phyloP scores from a whole-genome alignment of 129 eudicot genomes.

The Helichrysum umbraculigerum region DNA sequence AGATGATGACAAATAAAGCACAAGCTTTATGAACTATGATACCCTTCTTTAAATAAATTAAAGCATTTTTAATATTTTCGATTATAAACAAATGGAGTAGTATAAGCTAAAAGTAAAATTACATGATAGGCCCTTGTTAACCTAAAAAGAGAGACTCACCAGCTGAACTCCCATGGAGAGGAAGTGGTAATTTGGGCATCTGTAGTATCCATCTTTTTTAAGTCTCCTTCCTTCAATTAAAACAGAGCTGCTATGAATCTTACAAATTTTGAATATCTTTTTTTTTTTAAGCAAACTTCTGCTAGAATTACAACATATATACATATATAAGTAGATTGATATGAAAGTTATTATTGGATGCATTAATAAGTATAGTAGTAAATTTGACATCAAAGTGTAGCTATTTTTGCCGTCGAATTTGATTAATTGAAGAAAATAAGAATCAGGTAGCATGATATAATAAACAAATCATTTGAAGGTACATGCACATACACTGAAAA shows the following conservation, averaged over 20 bases:
- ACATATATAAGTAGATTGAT: too few relatives aligned
- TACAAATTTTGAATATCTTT: neutral
- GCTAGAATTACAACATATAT: too few relatives aligned
- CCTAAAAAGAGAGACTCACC: conserved; percentile 38
- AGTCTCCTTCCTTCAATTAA: neutral
- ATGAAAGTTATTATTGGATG: neutral
- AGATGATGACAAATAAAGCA: conserved; percentile 18
- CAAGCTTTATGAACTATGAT: neutral
- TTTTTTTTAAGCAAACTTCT: too few relatives aligned
- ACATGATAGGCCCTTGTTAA: neutral
- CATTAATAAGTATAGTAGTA: neutral
- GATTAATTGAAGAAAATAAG: neutral
- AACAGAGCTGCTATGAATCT: neutral
- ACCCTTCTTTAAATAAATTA: neutral
- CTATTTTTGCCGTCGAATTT: too few relatives aligned
- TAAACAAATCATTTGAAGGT: too few relatives aligned
- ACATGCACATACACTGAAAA: too few relatives aligned
- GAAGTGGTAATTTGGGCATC: conserved; percentile 14
- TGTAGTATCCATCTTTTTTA: conserved; percentile 10
- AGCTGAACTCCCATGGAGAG: conserved; percentile 58
- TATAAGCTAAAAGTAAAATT: neutral
- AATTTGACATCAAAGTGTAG: too few relatives aligned
- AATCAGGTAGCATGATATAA: neutral
- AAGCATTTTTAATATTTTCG: neutral
- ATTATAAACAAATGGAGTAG: too few relatives aligned